Conservation (phyloP, 225 moss, liverwort and hornwort species). For the Marchantia paleacea region DNA sequence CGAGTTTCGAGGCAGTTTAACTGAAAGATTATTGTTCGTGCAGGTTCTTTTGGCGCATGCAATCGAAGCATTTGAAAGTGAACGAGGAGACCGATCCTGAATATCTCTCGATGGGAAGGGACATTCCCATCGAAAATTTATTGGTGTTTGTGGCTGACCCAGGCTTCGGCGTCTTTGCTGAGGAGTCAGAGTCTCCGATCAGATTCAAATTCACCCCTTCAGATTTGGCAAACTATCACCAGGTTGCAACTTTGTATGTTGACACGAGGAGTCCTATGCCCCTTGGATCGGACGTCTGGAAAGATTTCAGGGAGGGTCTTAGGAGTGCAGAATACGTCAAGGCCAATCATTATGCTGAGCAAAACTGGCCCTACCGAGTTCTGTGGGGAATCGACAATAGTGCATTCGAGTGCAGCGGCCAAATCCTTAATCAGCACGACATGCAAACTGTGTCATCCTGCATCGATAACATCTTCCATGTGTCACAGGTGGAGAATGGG, state of each 20-base stretch:
- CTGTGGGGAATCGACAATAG: constrained; percentile 43
- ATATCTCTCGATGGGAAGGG: constrained; percentile 21
- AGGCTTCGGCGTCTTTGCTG: constrained; percentile 54
- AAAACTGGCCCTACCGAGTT: constrained; percentile 34
- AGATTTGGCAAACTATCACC: constrained; percentile 43
- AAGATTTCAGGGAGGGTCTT: constrained; percentile 51
- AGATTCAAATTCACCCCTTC: constrained; percentile 53
- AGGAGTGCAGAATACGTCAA: constrained; percentile 43
- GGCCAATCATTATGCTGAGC: constrained; percentile 28
- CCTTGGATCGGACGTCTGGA: constrained; percentile 55
- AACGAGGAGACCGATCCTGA: constrained; percentile 28
- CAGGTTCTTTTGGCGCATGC: constrained; percentile 40
- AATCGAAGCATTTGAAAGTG: constrained; percentile 25
- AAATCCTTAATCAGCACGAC: constrained; percentile 25
- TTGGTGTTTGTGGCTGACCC: constrained; percentile 44
- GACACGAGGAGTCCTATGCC: constrained; percentile 60
- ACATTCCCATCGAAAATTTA: constrained; percentile 31
- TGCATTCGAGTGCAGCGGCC: constrained; percentile 36
- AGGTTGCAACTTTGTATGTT: constrained; percentile 54
- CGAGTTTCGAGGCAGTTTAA: neutral
- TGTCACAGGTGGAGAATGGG: constrained; percentile 58
- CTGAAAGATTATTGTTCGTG: neutral
- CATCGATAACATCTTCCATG: constrained; percentile 42
- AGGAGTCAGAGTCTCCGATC: constrained; percentile 36
- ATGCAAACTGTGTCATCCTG: constrained; percentile 26